Percentiles rank a stretch among this genome's conserved stretches.
Evolutionary conservation across 768 basidiomycete genomes (phyloP).

Genomic region (Sarcodon sp.): DNA sequence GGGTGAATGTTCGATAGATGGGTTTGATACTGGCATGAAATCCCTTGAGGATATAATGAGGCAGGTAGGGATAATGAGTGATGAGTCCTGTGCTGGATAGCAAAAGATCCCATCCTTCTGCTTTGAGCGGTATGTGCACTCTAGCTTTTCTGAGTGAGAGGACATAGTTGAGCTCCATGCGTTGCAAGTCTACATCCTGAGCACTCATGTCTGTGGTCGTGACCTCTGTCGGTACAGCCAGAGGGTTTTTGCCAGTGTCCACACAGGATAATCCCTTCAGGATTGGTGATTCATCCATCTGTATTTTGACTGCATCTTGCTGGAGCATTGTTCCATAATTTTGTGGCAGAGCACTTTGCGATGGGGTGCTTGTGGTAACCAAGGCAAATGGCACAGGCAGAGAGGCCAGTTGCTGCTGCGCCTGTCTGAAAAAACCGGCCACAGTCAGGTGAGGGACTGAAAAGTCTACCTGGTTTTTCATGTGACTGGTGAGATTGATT

Average conservation of each 20-base stretch:
- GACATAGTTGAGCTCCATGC: conserved; percentile 28
- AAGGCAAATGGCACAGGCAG: background rate
- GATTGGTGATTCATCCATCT: conserved; percentile 10
- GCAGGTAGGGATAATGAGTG: conserved; percentile 15
- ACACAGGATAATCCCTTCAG: conserved; percentile 16
- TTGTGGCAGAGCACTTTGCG: conserved; percentile 16
- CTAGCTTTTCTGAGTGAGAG: conserved; percentile 17
- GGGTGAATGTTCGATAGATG: conserved; percentile 16
- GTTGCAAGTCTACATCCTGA: conserved; percentile 23
- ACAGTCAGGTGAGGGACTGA: background rate
- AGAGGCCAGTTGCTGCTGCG: conserved; percentile 4
- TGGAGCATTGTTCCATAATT: conserved; percentile 12
- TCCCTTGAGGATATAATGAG: conserved; percentile 12
- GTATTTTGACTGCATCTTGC: conserved; percentile 9
- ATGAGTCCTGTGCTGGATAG: conserved; percentile 11
- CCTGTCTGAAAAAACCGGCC: too few relatives aligned
- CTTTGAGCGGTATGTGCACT: conserved; percentile 18
- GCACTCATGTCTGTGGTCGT: conserved; percentile 22
- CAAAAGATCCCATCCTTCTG: conserved; percentile 16
- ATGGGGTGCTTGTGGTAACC: conserved; percentile 3
- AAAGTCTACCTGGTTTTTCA: too few relatives aligned
- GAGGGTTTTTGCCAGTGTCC: conserved; percentile 17
- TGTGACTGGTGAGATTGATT: too few relatives aligned
- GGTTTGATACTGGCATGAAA: conserved; percentile 21
- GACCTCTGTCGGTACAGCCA: conserved; percentile 14